Evolutionary conservation across 768 basidiomycete genomes (phyloP).

Genomic region (Austroboletus eburneus): DNA sequence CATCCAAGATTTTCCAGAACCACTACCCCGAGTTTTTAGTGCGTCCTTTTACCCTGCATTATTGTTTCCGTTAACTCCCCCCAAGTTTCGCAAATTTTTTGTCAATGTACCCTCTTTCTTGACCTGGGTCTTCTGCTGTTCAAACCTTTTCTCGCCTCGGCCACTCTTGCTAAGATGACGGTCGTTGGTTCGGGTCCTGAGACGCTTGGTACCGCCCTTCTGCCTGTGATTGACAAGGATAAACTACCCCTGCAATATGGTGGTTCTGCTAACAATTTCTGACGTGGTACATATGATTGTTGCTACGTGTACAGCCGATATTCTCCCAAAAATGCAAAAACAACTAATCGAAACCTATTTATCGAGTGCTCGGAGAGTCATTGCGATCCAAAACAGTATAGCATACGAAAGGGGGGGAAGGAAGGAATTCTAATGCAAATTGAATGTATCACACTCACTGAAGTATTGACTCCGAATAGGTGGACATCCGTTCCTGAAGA

Average conservation of each 20-base stretch:
- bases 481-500: background rate
- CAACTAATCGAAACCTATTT: too few species aligned
- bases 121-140: slow-evolving; percentile 82
- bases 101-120: slow-evolving; percentile 74
- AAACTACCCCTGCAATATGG: slow-evolving; percentile 72
- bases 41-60: background rate
- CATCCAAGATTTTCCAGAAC: too few species aligned
- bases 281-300: slow-evolving; percentile 1
- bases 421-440: background rate
- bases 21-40: slow-evolving; percentile 82
- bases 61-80: background rate
- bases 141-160: slow-evolving; percentile 66
- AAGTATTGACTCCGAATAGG: background rate
- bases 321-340: background rate
- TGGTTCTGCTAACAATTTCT: slow-evolving; percentile 57
- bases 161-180: slow-evolving; percentile 77
- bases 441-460: background rate
- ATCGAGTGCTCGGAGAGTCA: background rate
- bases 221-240: slow-evolving; percentile 49
- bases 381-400: background rate
- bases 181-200: slow-evolving; percentile 66
- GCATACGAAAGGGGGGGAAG: background rate
- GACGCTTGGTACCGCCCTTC: slow-evolving; percentile 55
- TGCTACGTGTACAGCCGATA: background rate
- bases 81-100: slow-evolving; percentile 71